phyloP scores from a whole-genome alignment of 176 grass and related monocot genomes.

The Chloris gayana region DNA sequence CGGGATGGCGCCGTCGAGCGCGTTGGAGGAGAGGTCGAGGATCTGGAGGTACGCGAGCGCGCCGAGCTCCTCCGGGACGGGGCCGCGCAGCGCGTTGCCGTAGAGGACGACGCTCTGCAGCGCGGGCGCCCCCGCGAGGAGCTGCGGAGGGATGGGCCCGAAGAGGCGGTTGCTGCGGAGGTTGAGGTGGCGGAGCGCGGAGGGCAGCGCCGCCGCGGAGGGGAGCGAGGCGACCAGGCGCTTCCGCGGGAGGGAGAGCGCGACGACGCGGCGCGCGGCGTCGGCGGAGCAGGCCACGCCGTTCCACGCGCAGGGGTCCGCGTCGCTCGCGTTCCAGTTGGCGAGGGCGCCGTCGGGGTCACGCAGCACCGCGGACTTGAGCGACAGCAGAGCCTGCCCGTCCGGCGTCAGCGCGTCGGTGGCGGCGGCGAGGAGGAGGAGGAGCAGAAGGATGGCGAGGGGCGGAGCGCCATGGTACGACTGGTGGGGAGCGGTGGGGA shows the following conservation, averaged over 20 bases:
- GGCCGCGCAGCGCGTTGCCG: slow-evolving; percentile 67
- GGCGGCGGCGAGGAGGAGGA: not conserved
- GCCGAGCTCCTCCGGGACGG: slow-evolving; percentile 64
- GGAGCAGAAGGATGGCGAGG: slow-evolving; percentile 18
- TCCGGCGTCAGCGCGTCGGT: slow-evolving; percentile 52
- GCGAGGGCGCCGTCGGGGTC: slow-evolving; percentile 64
- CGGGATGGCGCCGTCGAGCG: slow-evolving; percentile 67
- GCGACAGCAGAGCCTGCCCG: slow-evolving; percentile 72
- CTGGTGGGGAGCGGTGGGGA: not conserved
- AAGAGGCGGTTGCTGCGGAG: slow-evolving; percentile 67
- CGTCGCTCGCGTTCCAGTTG: slow-evolving; percentile 66
- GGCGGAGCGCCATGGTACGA: slow-evolving; percentile 16
- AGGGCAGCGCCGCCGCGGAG: slow-evolving; percentile 34
- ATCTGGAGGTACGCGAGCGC: slow-evolving; percentile 76
- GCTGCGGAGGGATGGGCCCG: slow-evolving; percentile 43
- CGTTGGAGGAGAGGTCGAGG: slow-evolving; percentile 82
- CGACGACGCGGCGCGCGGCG: slow-evolving; percentile 47
- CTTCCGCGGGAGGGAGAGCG: slow-evolving; percentile 74
- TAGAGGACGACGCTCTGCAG: slow-evolving; percentile 87
- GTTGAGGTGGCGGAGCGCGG: slow-evolving; percentile 86
- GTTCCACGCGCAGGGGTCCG: slow-evolving; percentile 88
- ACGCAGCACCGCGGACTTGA: slow-evolving; percentile 63
- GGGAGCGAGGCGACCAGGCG: slow-evolving; percentile 56
- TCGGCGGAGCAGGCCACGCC: slow-evolving; percentile 59
- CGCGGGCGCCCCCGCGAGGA: slow-evolving; percentile 39